Percentiles rank a stretch among this genome's conserved stretches.
These are phyloP conservation scores for Flaveria robusta DNA, from an alignment of 129 eudicot species.

Conservation along the genomic window DNA sequence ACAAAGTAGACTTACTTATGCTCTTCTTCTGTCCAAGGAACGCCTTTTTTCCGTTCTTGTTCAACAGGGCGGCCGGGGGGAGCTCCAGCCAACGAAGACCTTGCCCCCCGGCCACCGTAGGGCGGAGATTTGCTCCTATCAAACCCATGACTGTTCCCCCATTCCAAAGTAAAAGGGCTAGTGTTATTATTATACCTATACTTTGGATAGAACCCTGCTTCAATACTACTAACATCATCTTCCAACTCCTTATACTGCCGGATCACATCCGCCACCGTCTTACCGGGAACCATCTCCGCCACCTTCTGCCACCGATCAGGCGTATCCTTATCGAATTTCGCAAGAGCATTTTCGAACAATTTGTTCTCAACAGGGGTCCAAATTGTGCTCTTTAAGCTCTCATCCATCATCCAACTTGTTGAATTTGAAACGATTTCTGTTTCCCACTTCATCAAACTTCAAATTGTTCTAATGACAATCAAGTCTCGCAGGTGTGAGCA, in stretches of 20 bases:
- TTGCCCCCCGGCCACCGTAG: neutral
- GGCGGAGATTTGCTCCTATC: neutral
- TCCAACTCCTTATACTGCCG: neutral
- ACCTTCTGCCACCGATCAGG: constrained; percentile 2
- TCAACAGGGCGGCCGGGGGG: neutral
- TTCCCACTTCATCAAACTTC: neutral
- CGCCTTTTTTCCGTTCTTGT: neutral
- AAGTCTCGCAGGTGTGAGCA: no score
- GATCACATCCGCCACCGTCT: constrained; percentile 1
- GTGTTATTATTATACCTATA: neutral
- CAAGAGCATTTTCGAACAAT: neutral
- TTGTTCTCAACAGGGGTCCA: constrained; percentile 8
- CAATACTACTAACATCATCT: constrained; percentile 7
- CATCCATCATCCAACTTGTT: neutral
- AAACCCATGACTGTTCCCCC: neutral
- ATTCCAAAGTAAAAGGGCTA: neutral
- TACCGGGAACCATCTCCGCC: constrained; percentile 2
- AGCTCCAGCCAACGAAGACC: neutral
- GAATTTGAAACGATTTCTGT: neutral
- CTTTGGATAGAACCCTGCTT: neutral
- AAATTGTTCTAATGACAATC: no score
- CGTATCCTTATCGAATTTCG: neutral
- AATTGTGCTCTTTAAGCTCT: neutral
- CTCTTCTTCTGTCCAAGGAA: constrained; percentile 7
- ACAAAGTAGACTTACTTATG: neutral